These are phyloP conservation scores for Talaromyces albobiverticillius DNA, from an alignment of 2,329 filamentous ascomycete genomes.

Conservation along the genomic window DNA sequence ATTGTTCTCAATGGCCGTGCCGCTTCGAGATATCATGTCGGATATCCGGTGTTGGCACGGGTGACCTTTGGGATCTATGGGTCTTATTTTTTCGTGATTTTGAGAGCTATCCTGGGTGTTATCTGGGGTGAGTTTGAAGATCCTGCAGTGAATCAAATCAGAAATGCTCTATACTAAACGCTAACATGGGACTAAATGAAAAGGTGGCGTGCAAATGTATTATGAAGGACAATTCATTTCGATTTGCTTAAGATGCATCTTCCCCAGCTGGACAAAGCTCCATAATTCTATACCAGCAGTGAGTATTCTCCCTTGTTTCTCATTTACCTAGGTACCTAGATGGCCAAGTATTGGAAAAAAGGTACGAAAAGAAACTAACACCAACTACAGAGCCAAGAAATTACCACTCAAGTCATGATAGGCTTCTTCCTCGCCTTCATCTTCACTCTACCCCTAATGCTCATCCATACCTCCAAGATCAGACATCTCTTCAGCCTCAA, in stretches of 20 bases:
- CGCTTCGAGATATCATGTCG: slow-evolving; percentile 19
- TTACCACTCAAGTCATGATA: slow-evolving; percentile 24
- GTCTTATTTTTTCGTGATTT: slow-evolving; percentile 19
- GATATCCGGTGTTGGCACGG: slow-evolving; percentile 19
- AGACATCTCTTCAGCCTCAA: slow-evolving; percentile 37
- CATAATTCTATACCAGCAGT: slow-evolving; percentile 24
- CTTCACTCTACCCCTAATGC: slow-evolving; percentile 27
- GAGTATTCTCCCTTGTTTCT: not conserved
- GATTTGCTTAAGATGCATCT: slow-evolving; percentile 26
- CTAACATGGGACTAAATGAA: not conserved
- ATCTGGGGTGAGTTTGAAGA: slow-evolving; percentile 19
- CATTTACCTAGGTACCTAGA: not conserved
- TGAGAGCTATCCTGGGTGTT: slow-evolving; percentile 19
- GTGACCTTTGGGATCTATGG: slow-evolving; percentile 20
- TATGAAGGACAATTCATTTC: slow-evolving; percentile 24
- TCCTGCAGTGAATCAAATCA: too few relatives aligned
- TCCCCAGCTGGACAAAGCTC: slow-evolving; percentile 22
- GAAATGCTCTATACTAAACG: too few relatives aligned
- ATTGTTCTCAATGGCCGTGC: slow-evolving; percentile 22
- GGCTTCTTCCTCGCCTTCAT: slow-evolving; percentile 25
- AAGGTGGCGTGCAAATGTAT: slow-evolving; percentile 23
- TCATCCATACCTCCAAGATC: slow-evolving; percentile 36
- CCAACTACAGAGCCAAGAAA: slow-evolving; percentile 20
- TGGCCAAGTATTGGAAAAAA: too few relatives aligned
- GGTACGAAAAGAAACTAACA: too few relatives aligned